These are phyloP conservation scores for Penicillium robsamsonii DNA, from an alignment of 495 filamentous ascomycete genomes.

Conservation along the genomic window DNA sequence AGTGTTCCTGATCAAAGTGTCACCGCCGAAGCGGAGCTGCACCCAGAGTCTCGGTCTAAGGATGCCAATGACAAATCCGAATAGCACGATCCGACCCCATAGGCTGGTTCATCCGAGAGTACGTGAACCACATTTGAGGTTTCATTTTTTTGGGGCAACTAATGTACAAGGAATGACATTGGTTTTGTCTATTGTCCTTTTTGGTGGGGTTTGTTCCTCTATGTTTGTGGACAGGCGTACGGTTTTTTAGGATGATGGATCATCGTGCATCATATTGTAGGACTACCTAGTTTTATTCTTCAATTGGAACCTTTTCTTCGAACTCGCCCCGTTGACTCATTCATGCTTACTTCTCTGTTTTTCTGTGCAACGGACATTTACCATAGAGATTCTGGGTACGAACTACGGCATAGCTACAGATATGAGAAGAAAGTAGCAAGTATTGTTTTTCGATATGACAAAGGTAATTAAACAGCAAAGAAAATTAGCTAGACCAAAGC, in stretches of 20 bases:
- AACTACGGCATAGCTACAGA: background rate
- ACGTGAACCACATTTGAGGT: background rate
- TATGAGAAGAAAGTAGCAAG: background rate
- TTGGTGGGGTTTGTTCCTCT: background rate
- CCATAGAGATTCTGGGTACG: background rate
- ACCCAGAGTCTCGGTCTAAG: background rate
- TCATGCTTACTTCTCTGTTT: background rate
- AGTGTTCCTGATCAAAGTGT: background rate
- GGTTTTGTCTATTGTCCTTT: background rate
- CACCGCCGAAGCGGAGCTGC: background rate
- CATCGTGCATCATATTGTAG: background rate
- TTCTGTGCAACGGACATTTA: background rate
- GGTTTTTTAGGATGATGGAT: background rate
- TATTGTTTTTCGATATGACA: background rate
- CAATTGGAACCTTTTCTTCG: background rate
- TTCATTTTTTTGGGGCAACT: background rate
- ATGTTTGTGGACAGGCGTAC: background rate
- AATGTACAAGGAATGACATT: constrained; percentile 10
- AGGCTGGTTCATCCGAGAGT: background rate
- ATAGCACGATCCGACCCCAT: background rate
- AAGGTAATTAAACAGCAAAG: background rate
- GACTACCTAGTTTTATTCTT: background rate
- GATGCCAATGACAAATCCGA: background rate
- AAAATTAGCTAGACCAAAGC: background rate
- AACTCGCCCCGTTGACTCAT: background rate